Evolutionary conservation across 2,329 filamentous ascomycete genomes (phyloP).

Genomic region (Penicillium aurantiogriseum): DNA sequence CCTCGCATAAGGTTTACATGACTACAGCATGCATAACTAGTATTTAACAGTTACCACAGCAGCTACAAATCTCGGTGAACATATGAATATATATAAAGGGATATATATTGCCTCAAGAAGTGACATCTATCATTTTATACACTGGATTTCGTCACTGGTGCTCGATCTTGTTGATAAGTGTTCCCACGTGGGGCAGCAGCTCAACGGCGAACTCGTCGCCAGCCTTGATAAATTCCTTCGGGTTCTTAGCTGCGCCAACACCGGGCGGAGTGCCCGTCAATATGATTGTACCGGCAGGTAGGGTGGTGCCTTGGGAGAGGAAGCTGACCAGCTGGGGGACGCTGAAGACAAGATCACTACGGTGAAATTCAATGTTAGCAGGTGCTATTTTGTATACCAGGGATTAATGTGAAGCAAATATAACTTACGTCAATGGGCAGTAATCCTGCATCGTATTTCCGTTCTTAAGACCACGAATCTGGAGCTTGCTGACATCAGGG

Average conservation of each 20-base stretch:
- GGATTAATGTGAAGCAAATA: background rate
- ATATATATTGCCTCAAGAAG: background rate
- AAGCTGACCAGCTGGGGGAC: slow-evolving; percentile 47
- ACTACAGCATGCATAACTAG: background rate
- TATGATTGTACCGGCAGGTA: slow-evolving; percentile 45
- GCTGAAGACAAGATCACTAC: slow-evolving; percentile 55
- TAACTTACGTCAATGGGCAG: slow-evolving; percentile 42
- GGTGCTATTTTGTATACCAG: background rate
- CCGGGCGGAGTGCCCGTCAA: slow-evolving; percentile 47
- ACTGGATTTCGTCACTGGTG: slow-evolving; percentile 20
- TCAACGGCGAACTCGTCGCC: slow-evolving; percentile 52
- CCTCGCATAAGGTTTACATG: background rate
- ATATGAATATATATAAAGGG: background rate
- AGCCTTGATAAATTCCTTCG: slow-evolving; percentile 44
- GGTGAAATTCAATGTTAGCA: slow-evolving; percentile 4
- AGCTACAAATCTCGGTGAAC: too few species aligned
- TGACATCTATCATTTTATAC: background rate
- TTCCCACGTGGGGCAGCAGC: slow-evolving; percentile 51
- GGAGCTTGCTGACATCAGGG: slow-evolving; percentile 34
- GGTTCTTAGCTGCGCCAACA: slow-evolving; percentile 42
- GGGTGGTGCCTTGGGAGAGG: slow-evolving; percentile 43
- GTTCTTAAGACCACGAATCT: slow-evolving; percentile 46
- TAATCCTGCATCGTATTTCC: slow-evolving; percentile 52
- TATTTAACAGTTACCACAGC: too few species aligned
- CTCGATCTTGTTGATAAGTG: slow-evolving; percentile 47